phyloP scores from a whole-genome alignment of 2,329 filamentous ascomycete genomes.

The Parasarocladium wereldwijsianum region DNA sequence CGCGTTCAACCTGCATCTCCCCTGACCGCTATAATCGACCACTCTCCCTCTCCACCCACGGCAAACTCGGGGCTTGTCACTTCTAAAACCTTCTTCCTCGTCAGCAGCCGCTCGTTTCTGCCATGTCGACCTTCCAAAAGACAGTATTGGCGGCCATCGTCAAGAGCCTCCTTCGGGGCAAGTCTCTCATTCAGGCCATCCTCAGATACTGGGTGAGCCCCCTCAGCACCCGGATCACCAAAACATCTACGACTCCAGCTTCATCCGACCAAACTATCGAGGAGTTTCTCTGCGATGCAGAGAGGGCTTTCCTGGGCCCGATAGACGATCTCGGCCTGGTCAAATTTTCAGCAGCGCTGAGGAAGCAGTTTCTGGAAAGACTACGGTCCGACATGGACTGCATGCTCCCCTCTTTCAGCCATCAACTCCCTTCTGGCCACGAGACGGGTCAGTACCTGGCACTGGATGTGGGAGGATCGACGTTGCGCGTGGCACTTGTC shows the following conservation, averaged over 20 bases:
- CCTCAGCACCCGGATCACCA: constrained; percentile 17
- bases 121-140: constrained; percentile 42
- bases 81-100: constrained; percentile 1
- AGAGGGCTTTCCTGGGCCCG: constrained; percentile 33
- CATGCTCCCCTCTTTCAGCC: constrained; percentile 54
- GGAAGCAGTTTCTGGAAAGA: constrained; percentile 38
- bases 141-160: constrained; percentile 37
- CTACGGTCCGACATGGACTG: constrained; percentile 36
- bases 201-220: constrained; percentile 38
- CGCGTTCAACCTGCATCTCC: no score
- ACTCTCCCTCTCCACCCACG: no score
- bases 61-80: background rate
- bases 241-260: constrained; percentile 8
- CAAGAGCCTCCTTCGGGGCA: constrained; percentile 43
- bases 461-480: constrained; percentile 56
- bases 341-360: constrained; percentile 32
- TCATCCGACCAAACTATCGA: constrained; percentile 17
- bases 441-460: constrained; percentile 47
- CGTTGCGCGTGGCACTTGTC: constrained; percentile 48
- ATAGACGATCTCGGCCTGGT: constrained; percentile 29
- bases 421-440: constrained; percentile 44
- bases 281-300: constrained; percentile 44
- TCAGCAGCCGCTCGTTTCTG: constrained; percentile 33
- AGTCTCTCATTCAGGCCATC: constrained; percentile 42
- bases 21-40: no score